Evolutionary conservation across 2,329 filamentous ascomycete genomes (phyloP).

Genomic region (Aspergillus aculeatus): DNA sequence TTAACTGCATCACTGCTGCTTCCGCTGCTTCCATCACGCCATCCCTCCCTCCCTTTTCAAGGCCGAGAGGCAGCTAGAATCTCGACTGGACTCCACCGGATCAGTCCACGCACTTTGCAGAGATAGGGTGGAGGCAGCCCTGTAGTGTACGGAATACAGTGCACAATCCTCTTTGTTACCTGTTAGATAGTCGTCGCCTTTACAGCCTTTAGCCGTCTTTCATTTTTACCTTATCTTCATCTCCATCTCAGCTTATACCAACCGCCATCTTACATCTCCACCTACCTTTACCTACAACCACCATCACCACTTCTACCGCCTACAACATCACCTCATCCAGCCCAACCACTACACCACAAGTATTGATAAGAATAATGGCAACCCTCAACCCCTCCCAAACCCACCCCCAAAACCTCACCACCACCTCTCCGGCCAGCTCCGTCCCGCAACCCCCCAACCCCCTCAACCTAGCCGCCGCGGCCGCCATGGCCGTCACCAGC

Average conservation of each 20-base stretch:
- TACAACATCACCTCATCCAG: neutral
- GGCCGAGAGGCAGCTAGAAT: neutral
- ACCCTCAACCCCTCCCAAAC: slow-evolving; percentile 4
- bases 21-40: neutral
- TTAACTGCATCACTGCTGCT: neutral
- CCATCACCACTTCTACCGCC: neutral
- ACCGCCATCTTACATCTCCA: neutral
- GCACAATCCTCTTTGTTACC: neutral
- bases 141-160: neutral
- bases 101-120: slow-evolving; percentile 1
- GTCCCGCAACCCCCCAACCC: slow-evolving; percentile 3
- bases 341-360: slow-evolving; percentile 5
- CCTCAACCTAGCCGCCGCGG: slow-evolving; percentile 6
- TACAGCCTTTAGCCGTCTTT: neutral
- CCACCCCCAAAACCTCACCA: neutral
- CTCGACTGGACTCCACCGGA: slow-evolving; percentile 4
- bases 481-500: neutral
- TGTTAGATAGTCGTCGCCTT: neutral
- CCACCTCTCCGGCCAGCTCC: slow-evolving; percentile 4
- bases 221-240: neutral
- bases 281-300: neutral
- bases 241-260: neutral
- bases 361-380: neutral
- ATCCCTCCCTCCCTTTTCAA: neutral
- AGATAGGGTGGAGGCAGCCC: neutral